phyloP scores from a whole-genome alignment of 768 basidiomycete genomes.

The Pisolithus orientalis region DNA sequence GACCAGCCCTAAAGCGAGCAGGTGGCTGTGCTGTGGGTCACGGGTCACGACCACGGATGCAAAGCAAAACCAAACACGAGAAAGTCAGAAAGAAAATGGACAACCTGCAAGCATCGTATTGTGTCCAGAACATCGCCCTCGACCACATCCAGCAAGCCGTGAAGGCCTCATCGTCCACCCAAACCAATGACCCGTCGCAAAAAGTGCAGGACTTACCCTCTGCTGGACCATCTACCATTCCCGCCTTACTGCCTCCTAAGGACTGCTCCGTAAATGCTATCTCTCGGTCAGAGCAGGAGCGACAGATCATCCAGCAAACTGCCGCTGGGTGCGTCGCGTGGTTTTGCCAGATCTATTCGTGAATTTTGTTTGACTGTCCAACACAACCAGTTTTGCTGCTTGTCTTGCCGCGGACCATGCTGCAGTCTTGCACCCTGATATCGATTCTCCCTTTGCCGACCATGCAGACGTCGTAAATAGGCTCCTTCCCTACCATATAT shows the following conservation, averaged over 20 bases:
- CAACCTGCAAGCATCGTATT: constrained; percentile 22
- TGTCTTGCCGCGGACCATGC: constrained; percentile 60
- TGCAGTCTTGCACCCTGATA: constrained; percentile 55
- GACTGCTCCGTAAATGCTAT: constrained; percentile 21
- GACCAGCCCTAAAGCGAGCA: constrained; percentile 28
- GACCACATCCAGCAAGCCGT: constrained; percentile 9
- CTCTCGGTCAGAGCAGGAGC: constrained; percentile 43
- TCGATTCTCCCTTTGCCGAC: constrained; percentile 63
- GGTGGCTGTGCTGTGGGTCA: constrained; percentile 32
- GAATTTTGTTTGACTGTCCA: constrained; percentile 10
- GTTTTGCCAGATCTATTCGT: not conserved
- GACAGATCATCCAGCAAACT: constrained; percentile 38
- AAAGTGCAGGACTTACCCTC: not conserved
- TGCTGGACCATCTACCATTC: constrained; percentile 23
- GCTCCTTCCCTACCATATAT: constrained; percentile 75
- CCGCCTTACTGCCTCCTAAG: constrained; percentile 6
- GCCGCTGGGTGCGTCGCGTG: constrained; percentile 41
- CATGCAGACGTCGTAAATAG: constrained; percentile 59
- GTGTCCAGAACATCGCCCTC: constrained; percentile 16
- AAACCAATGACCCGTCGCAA: constrained; percentile 3
- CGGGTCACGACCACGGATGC: constrained; percentile 8
- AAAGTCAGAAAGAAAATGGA: constrained; percentile 27
- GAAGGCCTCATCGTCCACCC: not conserved
- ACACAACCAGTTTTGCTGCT: constrained; percentile 40
- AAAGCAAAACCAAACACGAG: constrained; percentile 34